Percentiles rank a stretch among this genome's conserved stretches.
Evolutionary conservation across 257 asterid genomes (phyloP).

Genomic region (Salvia hispanica): DNA sequence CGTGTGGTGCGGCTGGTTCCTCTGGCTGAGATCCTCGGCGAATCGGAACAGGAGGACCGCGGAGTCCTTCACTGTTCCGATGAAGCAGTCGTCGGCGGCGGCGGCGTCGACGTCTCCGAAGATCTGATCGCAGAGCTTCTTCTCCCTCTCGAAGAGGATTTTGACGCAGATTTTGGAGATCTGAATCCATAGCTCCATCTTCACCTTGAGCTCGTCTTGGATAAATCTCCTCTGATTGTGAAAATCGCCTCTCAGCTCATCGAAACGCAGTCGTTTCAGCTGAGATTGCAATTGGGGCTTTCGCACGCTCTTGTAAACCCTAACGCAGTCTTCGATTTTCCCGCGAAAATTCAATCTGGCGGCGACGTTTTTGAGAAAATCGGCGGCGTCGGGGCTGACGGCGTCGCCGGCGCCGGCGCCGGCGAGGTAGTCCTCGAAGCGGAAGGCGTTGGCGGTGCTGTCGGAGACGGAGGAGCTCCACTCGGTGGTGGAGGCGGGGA

Average conservation of each 20-base stretch:
- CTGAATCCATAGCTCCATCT: constrained; percentile 47
- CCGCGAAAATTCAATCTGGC: constrained; percentile 37
- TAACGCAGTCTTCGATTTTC: constrained; percentile 31
- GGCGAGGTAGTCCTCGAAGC: constrained; percentile 50
- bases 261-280: constrained; percentile 41
- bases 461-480: constrained; percentile 36
- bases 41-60: constrained; percentile 37
- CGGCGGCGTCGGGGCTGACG: constrained; percentile 31
- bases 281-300: constrained; percentile 20
- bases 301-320: constrained; percentile 36
- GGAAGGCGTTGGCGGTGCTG: constrained; percentile 38
- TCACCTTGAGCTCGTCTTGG: constrained; percentile 39
- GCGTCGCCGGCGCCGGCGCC: constrained; percentile 6
- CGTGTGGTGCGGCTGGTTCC: constrained; percentile 29
- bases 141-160: constrained; percentile 42
- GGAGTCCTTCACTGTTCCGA: constrained; percentile 44
- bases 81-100: constrained; percentile 38
- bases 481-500: constrained; percentile 41
- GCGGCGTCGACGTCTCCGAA: constrained; percentile 20
- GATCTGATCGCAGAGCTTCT: constrained; percentile 34
- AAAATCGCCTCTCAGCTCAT: constrained; percentile 33
- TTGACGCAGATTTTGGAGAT: constrained; percentile 45
- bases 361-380: constrained; percentile 35
- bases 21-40: constrained; percentile 33
- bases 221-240: constrained; percentile 5